phyloP scores from a whole-genome alignment of 2,329 filamentous ascomycete species.

The Colletotrichum sp. region DNA sequence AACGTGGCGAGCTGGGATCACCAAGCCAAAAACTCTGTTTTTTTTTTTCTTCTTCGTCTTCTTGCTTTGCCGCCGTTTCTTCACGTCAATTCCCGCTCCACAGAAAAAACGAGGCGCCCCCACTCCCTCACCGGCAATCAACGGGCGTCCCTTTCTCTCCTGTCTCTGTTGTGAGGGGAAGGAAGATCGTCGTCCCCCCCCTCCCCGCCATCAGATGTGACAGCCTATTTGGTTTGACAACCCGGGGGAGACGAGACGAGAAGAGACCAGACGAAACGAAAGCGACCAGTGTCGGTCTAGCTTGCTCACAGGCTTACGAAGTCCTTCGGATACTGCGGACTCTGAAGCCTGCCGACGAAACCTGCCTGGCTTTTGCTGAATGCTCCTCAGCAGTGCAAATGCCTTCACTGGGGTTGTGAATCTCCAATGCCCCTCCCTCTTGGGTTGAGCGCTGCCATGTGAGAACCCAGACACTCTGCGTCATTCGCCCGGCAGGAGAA shows the following conservation, averaged over 20 bases:
- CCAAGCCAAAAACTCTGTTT: not conserved
- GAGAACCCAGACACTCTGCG: not conserved
- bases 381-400: not conserved
- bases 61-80: not conserved
- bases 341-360: not conserved
- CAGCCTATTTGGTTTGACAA: not conserved
- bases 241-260: not conserved
- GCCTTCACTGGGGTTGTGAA: not conserved
- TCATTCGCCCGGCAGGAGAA: not conserved
- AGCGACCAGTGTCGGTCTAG: not conserved
- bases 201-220: not conserved
- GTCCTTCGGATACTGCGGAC: not conserved
- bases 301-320: not conserved
- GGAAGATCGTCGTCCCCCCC: not conserved
- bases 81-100: not conserved
- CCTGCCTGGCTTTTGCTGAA: not conserved
- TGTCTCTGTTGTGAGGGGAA: not conserved
- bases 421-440: not conserved
- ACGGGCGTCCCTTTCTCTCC: not conserved
- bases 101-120: not conserved
- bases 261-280: slow-evolving; percentile 10
- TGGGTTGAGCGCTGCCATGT: not conserved
- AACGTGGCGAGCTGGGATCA: slow-evolving; percentile 17
- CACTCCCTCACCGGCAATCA: not conserved
- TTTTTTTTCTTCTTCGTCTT: not conserved